These are phyloP conservation scores for Epichloe glyceriae DNA, from an alignment of 2,329 filamentous ascomycete genomes.

Conservation along the genomic window DNA sequence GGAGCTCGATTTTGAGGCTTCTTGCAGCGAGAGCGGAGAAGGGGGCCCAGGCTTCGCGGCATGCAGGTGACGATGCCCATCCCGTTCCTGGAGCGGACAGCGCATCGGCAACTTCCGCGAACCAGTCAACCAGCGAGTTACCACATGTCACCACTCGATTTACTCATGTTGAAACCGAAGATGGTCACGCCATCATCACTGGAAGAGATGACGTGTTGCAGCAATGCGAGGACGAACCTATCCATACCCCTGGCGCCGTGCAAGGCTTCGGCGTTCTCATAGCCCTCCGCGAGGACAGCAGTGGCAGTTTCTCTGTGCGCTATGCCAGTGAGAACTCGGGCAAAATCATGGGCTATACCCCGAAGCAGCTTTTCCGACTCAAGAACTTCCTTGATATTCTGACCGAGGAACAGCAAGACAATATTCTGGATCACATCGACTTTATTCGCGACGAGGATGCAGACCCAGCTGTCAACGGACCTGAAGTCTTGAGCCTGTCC, in stretches of 20 bases:
- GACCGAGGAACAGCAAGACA: constrained; percentile 71
- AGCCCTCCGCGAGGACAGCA: constrained; percentile 56
- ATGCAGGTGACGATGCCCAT: not conserved
- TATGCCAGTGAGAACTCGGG: constrained; percentile 74
- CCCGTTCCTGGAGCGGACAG: constrained; percentile 2
- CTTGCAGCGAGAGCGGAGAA: constrained; percentile 20
- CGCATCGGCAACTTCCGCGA: constrained; percentile 10
- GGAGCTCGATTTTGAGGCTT: constrained; percentile 18
- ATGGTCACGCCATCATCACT: constrained; percentile 72
- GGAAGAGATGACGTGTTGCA: constrained; percentile 63
- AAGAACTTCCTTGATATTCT: constrained; percentile 73
- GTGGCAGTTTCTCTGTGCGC: constrained; percentile 55
- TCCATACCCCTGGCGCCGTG: constrained; percentile 71
- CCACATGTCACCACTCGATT: constrained; percentile 58
- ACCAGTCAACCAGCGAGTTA: constrained; percentile 21
- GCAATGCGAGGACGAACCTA: constrained; percentile 81
- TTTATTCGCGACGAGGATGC: constrained; percentile 75
- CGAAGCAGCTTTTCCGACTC: constrained; percentile 60
- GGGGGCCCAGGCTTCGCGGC: not conserved
- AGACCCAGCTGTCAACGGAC: constrained; percentile 62
- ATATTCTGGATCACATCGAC: constrained; percentile 73
- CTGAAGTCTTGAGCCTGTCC: constrained; percentile 73
- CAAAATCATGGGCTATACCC: constrained; percentile 62
- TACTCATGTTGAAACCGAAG: constrained; percentile 62
- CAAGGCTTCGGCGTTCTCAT: constrained; percentile 71